Evolutionary conservation across 2,329 filamentous ascomycete genomes (phyloP), one percentile per base, ranked within the genome.

Genomic region (Colletotrichum limetticola): DNA sequence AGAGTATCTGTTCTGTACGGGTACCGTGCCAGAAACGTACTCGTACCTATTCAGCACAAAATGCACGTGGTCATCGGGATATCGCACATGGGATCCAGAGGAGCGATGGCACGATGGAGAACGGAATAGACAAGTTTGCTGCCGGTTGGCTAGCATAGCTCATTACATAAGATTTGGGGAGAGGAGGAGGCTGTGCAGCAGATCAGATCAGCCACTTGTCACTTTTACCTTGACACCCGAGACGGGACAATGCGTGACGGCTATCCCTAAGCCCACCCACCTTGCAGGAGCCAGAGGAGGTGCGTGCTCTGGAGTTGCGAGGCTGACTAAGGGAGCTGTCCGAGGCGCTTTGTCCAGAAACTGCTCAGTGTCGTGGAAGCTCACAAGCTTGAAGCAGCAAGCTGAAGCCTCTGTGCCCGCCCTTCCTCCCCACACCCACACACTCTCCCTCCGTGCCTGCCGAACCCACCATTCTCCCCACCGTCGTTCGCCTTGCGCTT

Each of bases 51-150:
- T 67, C 63, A 24, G 46, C 46, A 59, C 66, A 28, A 24, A 22
- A 12, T 71, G 73, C 71, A 74, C 71, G 71, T 74, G 73, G 71
- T 66, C 49, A 26, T 68, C 66, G 71, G 66, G 71, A 75, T 71
- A 74, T 75, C 71, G 73, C 71, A 63, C 73, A 71, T 71, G 70
- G 73, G 66, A n/a, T n/a, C 37, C 37, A 19, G 37, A 74, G 70
- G 35, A 70, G 58, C 57, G 68, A 49, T 58, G 66, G 61, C 60
- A 73, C 46, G 32, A 28, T 24, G 32, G n/a, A 35, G 19, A 42
- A 9, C 32, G n/a, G 22, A 37, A 60, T 9, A 22, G 42, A 9
- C 19, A 49, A n/a, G 16, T 49, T n/a, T 49, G 42, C 42, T 22
- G 42, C 42, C 42, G 42, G 42, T 8, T 49, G 19, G 42, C 42